Evolutionary conservation across 2,329 filamentous ascomycete genomes (phyloP), one percentile per base, ranked within the genome.

Genomic region (Trichoderma sp.): DNA sequence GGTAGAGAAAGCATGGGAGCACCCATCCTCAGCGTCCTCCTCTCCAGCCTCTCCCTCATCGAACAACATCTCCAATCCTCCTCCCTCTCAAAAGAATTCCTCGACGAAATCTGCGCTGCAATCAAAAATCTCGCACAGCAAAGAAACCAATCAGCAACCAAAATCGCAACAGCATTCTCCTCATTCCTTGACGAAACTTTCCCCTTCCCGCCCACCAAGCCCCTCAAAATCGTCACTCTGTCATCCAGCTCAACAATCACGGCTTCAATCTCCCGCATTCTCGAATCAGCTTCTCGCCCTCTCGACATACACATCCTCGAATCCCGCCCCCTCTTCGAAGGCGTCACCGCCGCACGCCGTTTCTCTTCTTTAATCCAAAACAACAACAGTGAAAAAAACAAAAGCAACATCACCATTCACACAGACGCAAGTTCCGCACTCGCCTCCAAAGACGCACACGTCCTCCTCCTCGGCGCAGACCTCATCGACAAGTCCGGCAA

Each of bases 1-100:
- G 90, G 91, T 0, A 87, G 91, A n/a, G 90, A 91, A 77, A 91
- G 88, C 80, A 93, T 93, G 91, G 88, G 88, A 1, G 88, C 91
- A 0, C 88, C 91, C 1, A 90, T 92, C 33, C 84, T 90, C 53
- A 85, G 83, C 63, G 85, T 85, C 12, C 75, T 91, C 11, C 81
- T 91, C 6, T 83, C 84, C 14, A 85, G 85, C 3, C 83, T 93
- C 45, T 80, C 82, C 14, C 78, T 80, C 4, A 82, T 88, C 45
- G 83, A 86, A 65, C 64, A 80, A 29, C 82, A 77, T 62, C 79
- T 83, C 11, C 18, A 35, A 18, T 38, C 21, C 16, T n/a, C 64
- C 18, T 3, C 62, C n/a, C 56, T 77, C 2, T 45, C 78, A 33
- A 66, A 53, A 2, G 66, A 59, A n/a, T 63, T 71, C 29, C 14